Percentiles rank a stretch among this genome's conserved stretches.
Conservation (phyloP, 1,284 basidiomycete genomes). For the Golubevia pallescens region DNA sequence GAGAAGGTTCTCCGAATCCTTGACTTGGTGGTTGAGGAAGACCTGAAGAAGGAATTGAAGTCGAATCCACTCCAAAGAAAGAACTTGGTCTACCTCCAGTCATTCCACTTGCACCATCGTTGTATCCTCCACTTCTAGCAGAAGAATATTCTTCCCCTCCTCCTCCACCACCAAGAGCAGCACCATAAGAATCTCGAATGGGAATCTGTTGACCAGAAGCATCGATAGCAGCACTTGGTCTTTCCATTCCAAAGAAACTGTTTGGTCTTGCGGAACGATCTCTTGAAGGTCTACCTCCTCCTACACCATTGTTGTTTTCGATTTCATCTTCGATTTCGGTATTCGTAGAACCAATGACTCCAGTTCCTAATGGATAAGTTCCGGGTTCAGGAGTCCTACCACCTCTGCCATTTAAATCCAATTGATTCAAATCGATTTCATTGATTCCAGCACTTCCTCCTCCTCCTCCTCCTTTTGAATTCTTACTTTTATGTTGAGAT, state of each 20-base stretch:
- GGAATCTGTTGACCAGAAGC: conserved; percentile 27
- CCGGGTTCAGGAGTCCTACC: conserved; percentile 2
- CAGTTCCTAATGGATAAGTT: conserved; percentile 5
- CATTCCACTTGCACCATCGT: conserved; percentile 1
- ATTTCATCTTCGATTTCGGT: neutral
- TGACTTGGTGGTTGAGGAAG: too few species aligned
- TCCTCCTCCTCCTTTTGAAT: too few species aligned
- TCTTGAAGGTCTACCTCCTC: too few species aligned
- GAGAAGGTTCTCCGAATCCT: conserved; percentile 1
- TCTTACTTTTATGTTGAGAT: too few species aligned
- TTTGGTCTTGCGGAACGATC: conserved; percentile 20
- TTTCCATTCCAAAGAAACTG: conserved; percentile 49
- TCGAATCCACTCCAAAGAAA: conserved; percentile 28
- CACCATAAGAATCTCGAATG: conserved; percentile 18
- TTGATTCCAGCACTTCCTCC: too few species aligned
- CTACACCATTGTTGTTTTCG: neutral
- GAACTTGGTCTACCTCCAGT: conserved; percentile 25
- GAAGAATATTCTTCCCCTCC: conserved; percentile 13
- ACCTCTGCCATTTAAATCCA: conserved; percentile 7
- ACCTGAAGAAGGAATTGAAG: conserved; percentile 3
- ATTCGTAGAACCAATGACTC: conserved; percentile 1
- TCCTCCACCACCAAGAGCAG: conserved; percentile 20
- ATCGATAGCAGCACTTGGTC: conserved; percentile 28
- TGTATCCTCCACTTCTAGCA: conserved; percentile 14
- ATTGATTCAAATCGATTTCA: too few species aligned